phyloP scores from a whole-genome alignment of 208 protist species.

The Tritrichomonas foetus region DNA sequence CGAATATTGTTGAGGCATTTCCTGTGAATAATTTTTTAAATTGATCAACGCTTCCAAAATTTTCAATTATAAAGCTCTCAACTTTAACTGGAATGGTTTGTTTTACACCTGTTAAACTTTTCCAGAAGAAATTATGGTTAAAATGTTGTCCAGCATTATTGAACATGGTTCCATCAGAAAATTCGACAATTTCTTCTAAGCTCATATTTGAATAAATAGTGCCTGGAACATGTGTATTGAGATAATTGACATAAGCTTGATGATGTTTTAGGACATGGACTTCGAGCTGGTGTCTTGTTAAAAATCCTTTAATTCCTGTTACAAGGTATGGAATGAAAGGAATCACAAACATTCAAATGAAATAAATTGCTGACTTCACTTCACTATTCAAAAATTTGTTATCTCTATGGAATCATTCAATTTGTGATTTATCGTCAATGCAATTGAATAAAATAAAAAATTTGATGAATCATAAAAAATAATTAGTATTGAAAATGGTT shows the following conservation, averaged over 20 bases:
- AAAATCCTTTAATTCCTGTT: neutral
- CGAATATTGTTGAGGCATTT: conserved; percentile 3
- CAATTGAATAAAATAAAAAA: too few species aligned
- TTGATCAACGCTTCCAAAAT: neutral
- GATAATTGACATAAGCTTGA: neutral
- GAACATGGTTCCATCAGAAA: neutral
- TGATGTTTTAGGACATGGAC: conserved; percentile 4
- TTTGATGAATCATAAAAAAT: too few species aligned
- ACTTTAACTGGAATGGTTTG: neutral
- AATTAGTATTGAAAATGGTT: too few species aligned
- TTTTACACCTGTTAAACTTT: neutral
- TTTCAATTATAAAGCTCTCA: neutral
- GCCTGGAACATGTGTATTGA: neutral
- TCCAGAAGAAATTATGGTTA: conserved; percentile 27
- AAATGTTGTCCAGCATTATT: neutral
- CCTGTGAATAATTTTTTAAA: neutral
- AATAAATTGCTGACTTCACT: neutral
- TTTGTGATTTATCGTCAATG: too few species aligned
- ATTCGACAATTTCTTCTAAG: neutral
- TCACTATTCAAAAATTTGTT: too few species aligned
- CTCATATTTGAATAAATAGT: neutral
- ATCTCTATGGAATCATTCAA: too few species aligned
- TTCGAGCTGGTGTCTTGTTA: neutral
- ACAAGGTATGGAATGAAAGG: neutral
- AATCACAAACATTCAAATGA: neutral